Conservation (phyloP, 768 basidiomycete species). For the Agaricus sinodeliciosus region DNA sequence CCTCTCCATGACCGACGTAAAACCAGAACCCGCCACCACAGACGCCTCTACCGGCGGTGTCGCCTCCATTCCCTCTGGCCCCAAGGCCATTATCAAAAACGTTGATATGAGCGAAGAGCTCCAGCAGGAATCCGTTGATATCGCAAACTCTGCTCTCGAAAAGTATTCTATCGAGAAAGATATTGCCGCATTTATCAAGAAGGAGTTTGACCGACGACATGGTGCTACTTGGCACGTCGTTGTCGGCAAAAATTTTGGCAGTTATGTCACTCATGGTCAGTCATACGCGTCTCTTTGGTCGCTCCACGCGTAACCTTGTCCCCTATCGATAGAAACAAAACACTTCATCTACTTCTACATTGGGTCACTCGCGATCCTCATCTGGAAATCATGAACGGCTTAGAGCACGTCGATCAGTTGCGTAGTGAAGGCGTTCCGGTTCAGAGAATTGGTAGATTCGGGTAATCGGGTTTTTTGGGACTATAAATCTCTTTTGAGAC, state of each 20-base stretch:
- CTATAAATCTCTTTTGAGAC: not conserved
- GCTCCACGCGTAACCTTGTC: constrained; percentile 10
- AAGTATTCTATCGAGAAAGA: constrained; percentile 96
- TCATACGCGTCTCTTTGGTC: constrained; percentile 13
- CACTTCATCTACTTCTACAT: constrained; percentile 99
- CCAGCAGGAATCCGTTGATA: constrained; percentile 92
- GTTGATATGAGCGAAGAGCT: constrained; percentile 96
- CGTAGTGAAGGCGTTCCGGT: not conserved
- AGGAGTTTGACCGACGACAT: constrained; percentile 90
- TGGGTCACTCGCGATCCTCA: constrained; percentile 85
- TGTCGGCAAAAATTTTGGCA: constrained; percentile 98
- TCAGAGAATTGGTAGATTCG: constrained; percentile 1
- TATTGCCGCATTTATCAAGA: constrained; percentile 97
- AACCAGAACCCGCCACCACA: constrained; percentile 51
- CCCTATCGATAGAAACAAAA: constrained; percentile 70
- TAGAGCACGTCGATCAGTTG: not conserved
- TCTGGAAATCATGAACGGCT: constrained; percentile 78
- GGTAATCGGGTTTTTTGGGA: not conserved
- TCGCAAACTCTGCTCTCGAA: constrained; percentile 78
- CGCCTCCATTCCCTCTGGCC: constrained; percentile 22
- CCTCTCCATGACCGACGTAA: constrained; percentile 40
- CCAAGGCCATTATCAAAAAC: constrained; percentile 91
- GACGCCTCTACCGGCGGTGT: constrained; percentile 46
- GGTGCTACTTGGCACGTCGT: constrained; percentile 98
- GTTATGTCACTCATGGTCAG: constrained; percentile 95